Conservation (phyloP, 148 eudicot genomes). For the Fagopyrum esculentum region DNA sequence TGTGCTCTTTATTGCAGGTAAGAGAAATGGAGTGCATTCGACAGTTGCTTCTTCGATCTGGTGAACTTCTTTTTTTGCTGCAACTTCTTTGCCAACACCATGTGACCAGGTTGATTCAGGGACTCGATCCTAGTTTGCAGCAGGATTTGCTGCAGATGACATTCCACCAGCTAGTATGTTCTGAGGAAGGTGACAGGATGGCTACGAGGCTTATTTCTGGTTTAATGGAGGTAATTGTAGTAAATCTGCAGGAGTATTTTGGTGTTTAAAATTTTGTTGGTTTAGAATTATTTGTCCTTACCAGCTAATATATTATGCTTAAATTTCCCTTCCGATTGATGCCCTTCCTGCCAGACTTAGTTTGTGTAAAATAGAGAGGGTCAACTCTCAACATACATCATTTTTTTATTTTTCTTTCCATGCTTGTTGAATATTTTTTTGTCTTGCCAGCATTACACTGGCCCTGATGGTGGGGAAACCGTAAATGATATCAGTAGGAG, state of each 20-base stretch:
- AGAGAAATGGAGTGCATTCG: conserved; percentile 92
- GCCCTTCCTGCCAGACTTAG: no score
- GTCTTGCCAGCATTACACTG: conserved; percentile 71
- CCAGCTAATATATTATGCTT: no score
- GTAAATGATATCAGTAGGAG: conserved; percentile 86
- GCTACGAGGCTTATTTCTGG: conserved; percentile 90
- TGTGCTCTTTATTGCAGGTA: conserved; percentile 41
- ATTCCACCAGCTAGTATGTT: conserved; percentile 85
- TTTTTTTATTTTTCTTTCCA: not conserved
- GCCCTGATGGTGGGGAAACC: conserved; percentile 95
- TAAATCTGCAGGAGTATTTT: not conserved
- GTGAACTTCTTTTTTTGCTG: conserved; percentile 78
- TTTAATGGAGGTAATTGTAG: conserved; percentile 77
- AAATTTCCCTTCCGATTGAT: no score
- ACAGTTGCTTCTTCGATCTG: conserved; percentile 87
- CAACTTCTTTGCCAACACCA: conserved; percentile 87
- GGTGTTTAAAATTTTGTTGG: not conserved
- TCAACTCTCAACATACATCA: no score
- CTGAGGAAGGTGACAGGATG: conserved; percentile 85
- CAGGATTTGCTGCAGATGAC: conserved; percentile 62
- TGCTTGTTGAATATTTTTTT: not conserved
- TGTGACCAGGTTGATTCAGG: conserved; percentile 66
- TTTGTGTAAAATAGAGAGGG: no score
- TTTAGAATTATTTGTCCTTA: not conserved
- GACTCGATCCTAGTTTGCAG: conserved; percentile 50